Conservation (phyloP, 1,284 basidiomycete genomes). For the Ceratobasidium sp. region DNA sequence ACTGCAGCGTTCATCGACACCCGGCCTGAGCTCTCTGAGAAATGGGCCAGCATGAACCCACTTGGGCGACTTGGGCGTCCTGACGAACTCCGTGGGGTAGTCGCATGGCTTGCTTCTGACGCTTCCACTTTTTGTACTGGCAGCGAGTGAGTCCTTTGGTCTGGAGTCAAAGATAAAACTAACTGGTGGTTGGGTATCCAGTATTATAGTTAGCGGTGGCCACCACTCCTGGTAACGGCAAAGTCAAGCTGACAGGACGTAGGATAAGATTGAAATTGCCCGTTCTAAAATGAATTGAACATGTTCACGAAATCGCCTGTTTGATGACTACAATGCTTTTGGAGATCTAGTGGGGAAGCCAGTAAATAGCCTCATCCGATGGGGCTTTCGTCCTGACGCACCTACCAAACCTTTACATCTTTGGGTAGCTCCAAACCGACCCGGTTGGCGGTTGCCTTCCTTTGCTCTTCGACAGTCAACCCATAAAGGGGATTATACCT, state of each 20-base stretch:
- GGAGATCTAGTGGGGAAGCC: too few relatives aligned
- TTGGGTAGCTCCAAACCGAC: constrained; percentile 38
- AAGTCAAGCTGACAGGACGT: background rate
- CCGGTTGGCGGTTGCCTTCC: constrained; percentile 30
- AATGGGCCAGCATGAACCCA: constrained; percentile 81
- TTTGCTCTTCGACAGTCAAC: constrained; percentile 33
- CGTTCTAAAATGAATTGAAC: background rate
- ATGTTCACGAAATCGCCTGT: background rate
- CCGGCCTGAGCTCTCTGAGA: constrained; percentile 72
- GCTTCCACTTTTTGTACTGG: constrained; percentile 81
- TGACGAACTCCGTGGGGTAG: constrained; percentile 81
- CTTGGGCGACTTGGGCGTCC: constrained; percentile 78
- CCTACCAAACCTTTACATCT: constrained; percentile 26
- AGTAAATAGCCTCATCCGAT: background rate
- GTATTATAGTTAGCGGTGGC: constrained; percentile 76
- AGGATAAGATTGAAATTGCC: background rate
- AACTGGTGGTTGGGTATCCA: constrained; percentile 51
- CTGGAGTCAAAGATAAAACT: background rate
- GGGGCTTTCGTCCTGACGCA: background rate
- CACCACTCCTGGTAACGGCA: constrained; percentile 72
- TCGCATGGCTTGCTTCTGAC: constrained; percentile 82
- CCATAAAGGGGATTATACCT: constrained; percentile 42
- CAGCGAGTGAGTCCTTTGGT: constrained; percentile 67
- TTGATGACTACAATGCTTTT: background rate
- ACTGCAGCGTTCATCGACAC: constrained; percentile 79